phyloP scores from a whole-genome alignment of 1,139 yeast species.

The Candida glucosophila region DNA sequence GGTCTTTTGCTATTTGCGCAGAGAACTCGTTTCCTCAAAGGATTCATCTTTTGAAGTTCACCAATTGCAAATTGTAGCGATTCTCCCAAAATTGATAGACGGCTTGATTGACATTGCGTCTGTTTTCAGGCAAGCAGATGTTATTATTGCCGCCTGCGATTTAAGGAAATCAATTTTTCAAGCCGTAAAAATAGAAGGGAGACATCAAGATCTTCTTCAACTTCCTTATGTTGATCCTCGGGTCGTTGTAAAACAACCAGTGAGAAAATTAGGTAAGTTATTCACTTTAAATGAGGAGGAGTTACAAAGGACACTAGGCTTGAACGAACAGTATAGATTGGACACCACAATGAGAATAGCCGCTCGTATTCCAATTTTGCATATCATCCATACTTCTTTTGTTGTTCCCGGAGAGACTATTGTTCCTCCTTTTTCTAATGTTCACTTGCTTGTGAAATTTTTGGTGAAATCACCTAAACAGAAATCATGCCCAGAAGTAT shows the following conservation, averaged over 20 bases:
- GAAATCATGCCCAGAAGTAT: conserved; percentile 47
- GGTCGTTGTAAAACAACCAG: conserved; percentile 32
- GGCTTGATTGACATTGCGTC: conserved; percentile 79
- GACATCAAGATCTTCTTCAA: conserved; percentile 63
- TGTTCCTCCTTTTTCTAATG: conserved; percentile 68
- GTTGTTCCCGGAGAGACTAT: conserved; percentile 80
- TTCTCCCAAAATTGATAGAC: conserved; percentile 56
- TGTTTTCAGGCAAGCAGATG: conserved; percentile 65
- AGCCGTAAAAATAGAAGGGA: conserved; percentile 57
- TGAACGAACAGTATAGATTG: conserved; percentile 36
- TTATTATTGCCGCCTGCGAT: conserved; percentile 53
- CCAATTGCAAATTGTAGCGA: conserved; percentile 50
- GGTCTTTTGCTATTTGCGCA: conserved; percentile 48
- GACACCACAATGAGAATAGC: conserved; percentile 53
- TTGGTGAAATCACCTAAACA: conserved; percentile 64
- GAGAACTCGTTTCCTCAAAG: conserved; percentile 26
- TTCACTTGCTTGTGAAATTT: conserved; percentile 70
- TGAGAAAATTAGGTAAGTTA: conserved; percentile 60
- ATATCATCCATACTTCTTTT: conserved; percentile 64
- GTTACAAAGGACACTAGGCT: conserved; percentile 49
- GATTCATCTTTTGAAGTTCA: conserved; percentile 23
- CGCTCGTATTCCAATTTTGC: conserved; percentile 56
- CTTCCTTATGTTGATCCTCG: conserved; percentile 60
- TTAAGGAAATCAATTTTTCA: conserved; percentile 69
- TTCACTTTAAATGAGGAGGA: conserved; percentile 49